phyloP scores from a whole-genome alignment of 2,329 filamentous ascomycete genomes.

The Aureobasidium sp. region DNA sequence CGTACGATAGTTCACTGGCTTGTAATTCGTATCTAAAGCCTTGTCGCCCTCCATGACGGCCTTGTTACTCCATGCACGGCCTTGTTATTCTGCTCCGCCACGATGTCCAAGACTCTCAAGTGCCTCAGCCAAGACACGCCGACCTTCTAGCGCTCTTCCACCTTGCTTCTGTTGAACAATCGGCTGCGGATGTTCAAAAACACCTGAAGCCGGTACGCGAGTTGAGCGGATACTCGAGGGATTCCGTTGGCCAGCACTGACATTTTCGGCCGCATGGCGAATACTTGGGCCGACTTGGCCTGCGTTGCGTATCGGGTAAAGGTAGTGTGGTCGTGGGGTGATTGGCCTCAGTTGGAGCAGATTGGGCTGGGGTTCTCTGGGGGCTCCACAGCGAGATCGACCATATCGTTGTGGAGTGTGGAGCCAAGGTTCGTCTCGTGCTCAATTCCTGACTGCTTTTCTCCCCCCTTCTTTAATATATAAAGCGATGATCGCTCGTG shows the following conservation, averaged over 20 bases:
- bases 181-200: neutral
- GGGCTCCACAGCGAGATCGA: conserved; percentile 10
- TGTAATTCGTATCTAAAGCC: neutral
- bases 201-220: neutral
- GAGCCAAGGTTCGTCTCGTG: neutral
- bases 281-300: conserved; percentile 13
- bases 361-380: neutral
- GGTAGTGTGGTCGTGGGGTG: neutral
- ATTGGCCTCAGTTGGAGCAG: neutral
- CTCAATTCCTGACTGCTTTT: neutral
- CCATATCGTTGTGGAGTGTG: conserved; percentile 5
- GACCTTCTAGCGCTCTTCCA: conserved; percentile 11
- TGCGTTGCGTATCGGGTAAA: neutral
- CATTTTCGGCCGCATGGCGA: conserved; percentile 11
- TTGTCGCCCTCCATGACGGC: neutral
- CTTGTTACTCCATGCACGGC: neutral
- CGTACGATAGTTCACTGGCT: neutral
- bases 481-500: conserved; percentile 1
- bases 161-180: conserved; percentile 7
- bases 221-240: neutral
- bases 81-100: conserved; percentile 12
- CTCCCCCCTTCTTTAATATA: neutral
- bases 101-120: neutral
- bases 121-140: conserved; percentile 10
- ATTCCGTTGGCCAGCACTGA: conserved; percentile 2